Conservation (phyloP, 768 basidiomycete genomes). For the Phanerodontia chrysosporium region DNA sequence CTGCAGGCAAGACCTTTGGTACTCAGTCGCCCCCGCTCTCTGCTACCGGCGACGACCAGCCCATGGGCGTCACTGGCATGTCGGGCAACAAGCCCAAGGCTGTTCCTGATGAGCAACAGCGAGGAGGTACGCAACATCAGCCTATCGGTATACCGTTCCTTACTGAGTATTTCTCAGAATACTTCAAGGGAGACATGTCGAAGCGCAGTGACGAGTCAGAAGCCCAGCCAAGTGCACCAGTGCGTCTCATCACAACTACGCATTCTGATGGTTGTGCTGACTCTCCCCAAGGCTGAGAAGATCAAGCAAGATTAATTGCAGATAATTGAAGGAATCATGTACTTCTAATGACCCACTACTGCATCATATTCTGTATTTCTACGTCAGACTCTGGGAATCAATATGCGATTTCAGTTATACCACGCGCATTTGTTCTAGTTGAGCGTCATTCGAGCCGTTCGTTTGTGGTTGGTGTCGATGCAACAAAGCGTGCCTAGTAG, state of each 20-base stretch:
- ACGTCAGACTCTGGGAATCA: too few species aligned
- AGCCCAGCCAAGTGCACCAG: neutral
- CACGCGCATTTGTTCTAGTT: too few species aligned
- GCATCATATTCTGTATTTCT: neutral
- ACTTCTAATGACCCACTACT: neutral
- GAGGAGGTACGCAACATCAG: constrained; percentile 33
- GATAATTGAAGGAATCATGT: neutral
- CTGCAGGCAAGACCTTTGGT: constrained; percentile 29
- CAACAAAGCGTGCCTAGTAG: too few species aligned
- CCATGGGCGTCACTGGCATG: constrained; percentile 44
- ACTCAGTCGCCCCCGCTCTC: constrained; percentile 56
- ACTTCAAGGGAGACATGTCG: neutral
- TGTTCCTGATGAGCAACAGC: constrained; percentile 39
- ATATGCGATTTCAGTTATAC: too few species aligned
- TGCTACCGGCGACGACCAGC: constrained; percentile 40
- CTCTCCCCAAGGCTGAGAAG: neutral
- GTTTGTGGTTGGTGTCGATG: too few species aligned
- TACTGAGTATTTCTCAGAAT: neutral
- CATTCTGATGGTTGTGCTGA: neutral
- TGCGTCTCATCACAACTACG: neutral
- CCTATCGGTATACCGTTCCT: neutral
- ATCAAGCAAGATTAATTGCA: neutral
- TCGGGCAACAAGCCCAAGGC: constrained; percentile 30
- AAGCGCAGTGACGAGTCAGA: neutral
- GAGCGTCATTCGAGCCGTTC: too few species aligned